These are phyloP conservation scores for Aureoboletus auriporus DNA, from an alignment of 768 basidiomycete species.

Conservation along the genomic window DNA sequence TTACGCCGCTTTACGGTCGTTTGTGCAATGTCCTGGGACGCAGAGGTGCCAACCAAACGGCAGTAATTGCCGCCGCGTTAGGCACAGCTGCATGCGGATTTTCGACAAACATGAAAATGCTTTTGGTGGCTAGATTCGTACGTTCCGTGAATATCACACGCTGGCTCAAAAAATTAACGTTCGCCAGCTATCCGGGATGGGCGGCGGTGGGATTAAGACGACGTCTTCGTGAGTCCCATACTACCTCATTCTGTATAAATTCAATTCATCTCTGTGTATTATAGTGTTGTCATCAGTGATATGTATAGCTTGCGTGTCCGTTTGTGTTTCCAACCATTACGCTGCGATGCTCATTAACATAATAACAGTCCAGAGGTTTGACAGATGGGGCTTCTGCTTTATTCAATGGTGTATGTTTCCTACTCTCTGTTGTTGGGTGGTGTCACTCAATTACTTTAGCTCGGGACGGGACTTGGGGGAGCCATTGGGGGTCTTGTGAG, in stretches of 20 bases:
- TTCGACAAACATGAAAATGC: slow-evolving; percentile 63
- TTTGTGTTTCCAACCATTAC: slow-evolving; percentile 11
- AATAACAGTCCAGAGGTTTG: slow-evolving; percentile 59
- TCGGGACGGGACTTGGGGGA: slow-evolving; percentile 77
- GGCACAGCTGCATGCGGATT: slow-evolving; percentile 69
- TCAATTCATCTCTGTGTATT: slow-evolving; percentile 14
- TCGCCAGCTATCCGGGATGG: slow-evolving; percentile 62
- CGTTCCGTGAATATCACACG: slow-evolving; percentile 25
- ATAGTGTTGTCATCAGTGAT: slow-evolving; percentile 71
- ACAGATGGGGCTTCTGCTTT: slow-evolving; percentile 67
- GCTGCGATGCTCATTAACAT: slow-evolving; percentile 10
- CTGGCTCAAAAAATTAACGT: neutral
- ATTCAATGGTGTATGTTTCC: slow-evolving; percentile 65
- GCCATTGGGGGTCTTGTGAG: slow-evolving; percentile 71
- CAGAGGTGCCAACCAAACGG: slow-evolving; percentile 61
- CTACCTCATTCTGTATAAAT: neutral
- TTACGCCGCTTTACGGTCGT: slow-evolving; percentile 82
- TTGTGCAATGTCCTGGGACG: slow-evolving; percentile 76
- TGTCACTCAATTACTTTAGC: slow-evolving; percentile 31
- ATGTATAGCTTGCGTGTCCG: slow-evolving; percentile 75
- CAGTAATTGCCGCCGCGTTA: slow-evolving; percentile 55
- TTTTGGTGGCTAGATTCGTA: slow-evolving; percentile 73
- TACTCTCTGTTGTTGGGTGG: neutral
- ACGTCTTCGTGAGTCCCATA: slow-evolving; percentile 56
- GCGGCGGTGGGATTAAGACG: slow-evolving; percentile 72